These are phyloP conservation scores for Microcos paniculata DNA, from an alignment of 345 rosid species.

Conservation along the genomic window DNA sequence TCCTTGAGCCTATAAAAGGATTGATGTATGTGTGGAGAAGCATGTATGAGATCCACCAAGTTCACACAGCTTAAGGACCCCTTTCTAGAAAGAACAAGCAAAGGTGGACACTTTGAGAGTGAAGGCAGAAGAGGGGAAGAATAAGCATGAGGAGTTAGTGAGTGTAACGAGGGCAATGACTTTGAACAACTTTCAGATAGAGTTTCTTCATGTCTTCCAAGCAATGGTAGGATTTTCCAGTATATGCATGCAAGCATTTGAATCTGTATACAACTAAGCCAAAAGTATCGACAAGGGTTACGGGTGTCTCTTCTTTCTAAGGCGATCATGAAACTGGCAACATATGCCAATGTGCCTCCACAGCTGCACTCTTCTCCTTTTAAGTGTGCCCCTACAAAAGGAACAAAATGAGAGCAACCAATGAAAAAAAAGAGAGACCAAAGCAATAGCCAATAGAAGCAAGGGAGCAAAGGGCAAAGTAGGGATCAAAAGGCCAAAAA, in stretches of 20 bases:
- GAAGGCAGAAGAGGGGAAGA: conserved; percentile 84
- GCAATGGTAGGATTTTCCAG: conserved; percentile 92
- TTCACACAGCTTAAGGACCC: conserved; percentile 78
- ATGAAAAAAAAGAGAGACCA: too few relatives aligned
- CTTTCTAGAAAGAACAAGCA: conserved; percentile 51
- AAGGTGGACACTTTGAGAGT: too few relatives aligned
- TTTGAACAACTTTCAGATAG: too few relatives aligned
- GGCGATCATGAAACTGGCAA: too few relatives aligned
- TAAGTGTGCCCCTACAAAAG: too few relatives aligned
- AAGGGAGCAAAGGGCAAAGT: too few relatives aligned
- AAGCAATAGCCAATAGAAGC: too few relatives aligned
- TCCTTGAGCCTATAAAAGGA: conserved; percentile 80
- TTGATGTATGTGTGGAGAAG: conserved; percentile 98
- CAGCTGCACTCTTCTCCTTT: too few relatives aligned
- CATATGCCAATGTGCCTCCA: too few relatives aligned
- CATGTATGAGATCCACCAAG: conserved; percentile 98
- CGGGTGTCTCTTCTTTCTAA: too few relatives aligned
- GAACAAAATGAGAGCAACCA: too few relatives aligned
- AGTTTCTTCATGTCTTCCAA: conserved; percentile 84
- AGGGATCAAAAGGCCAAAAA: too few relatives aligned
- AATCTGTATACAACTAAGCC: conserved; percentile 75
- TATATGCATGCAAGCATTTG: conserved; percentile 84
- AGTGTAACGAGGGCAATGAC: conserved; percentile 72
- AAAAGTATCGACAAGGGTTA: conserved; percentile 47
- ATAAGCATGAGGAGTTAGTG: conserved; percentile 69